Base-by-base conservation (phyloP, 768 basidiomycete genomes). In the Exidia glandulosa region DNA sequence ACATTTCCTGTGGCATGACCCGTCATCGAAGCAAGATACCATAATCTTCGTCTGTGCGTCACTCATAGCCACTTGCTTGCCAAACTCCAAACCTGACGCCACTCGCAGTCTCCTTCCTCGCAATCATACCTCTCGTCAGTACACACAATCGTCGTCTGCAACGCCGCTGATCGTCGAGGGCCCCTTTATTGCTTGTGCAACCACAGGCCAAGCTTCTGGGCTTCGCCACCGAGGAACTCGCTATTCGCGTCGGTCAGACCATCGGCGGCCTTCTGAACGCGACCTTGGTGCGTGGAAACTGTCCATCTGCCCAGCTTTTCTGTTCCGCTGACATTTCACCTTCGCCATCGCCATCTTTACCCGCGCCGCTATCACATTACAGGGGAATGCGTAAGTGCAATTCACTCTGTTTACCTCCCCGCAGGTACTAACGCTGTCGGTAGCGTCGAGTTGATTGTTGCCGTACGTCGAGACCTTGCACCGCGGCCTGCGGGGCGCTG, bases 211-310 rank as follows among this genome's bases (percentile, higher is more conserved):
- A 89, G 86, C 72, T 92, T 3, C 77, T 93, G 2, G 86, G 85
- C 1, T 92, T 91, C 67, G 89, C 89, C 1, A 94, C 91, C 0
- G 91, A 94, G 61, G 88, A 94, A 63, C 64, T 94, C 19, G 88
- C 91, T 2, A 66, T 90, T 59, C 83, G 90, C 32, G 84, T 92
- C 1, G 91, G 90, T 1, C 86, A 89, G 70, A 90, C 90, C 2
- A 73, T 91, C 12, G 89, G 90, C 2, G 90, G 90, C 37, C 78
- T 94, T 2, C 69, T 94, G 59, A 94, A 93, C 72, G 91, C 91
- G 25, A 94, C 90, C 14, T 74, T 90, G 63, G 87, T 90, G 50
- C 60, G 69, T 68, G 36, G 64, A 58, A 48, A 62, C 56, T 34
- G 31, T 41, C 41, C 58, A 31, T 2, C 10, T 54, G 41, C 57